Percentiles rank a stretch among this genome's conserved stretches.
Conservation (phyloP, 805 yeast species). For the Lipomyces anomalus region DNA sequence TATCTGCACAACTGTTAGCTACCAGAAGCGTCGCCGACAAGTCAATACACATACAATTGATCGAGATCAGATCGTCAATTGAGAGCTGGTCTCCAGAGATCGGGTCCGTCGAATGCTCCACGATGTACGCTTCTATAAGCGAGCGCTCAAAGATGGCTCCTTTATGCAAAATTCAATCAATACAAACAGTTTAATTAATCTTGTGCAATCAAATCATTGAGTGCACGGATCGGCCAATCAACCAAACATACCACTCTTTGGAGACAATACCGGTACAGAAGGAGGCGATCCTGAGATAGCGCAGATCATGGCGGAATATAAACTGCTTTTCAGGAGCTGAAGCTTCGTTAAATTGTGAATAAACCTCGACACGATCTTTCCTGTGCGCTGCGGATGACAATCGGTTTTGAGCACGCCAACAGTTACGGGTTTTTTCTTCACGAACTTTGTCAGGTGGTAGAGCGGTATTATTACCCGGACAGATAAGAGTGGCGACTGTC, state of each 20-base stretch:
- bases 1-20: not conserved
- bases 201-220: not conserved
- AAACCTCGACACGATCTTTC: no score
- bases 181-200: not conserved
- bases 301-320: not conserved
- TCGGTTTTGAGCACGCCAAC: no score
- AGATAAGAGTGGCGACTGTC: no score
- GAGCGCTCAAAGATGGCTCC: conserved; percentile 64
- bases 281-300: conserved; percentile 15
- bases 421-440: no score
- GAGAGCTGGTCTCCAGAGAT: conserved; percentile 57
- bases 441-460: no score
- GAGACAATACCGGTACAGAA: conserved; percentile 16
- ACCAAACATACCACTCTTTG: conserved; percentile 17
- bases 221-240: not conserved
- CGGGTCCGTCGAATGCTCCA: conserved; percentile 70
- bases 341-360: no score
- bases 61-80: conserved; percentile 50
- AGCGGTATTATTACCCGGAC: no score
- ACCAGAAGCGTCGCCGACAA: not conserved
- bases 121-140: conserved; percentile 55
- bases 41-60: conserved; percentile 28
- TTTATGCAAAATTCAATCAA: conserved; percentile 28
- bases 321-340: no score
- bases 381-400: no score